Conservation (phyloP, 2,329 filamentous ascomycete species). For the Botrytis pseudocinerea region DNA sequence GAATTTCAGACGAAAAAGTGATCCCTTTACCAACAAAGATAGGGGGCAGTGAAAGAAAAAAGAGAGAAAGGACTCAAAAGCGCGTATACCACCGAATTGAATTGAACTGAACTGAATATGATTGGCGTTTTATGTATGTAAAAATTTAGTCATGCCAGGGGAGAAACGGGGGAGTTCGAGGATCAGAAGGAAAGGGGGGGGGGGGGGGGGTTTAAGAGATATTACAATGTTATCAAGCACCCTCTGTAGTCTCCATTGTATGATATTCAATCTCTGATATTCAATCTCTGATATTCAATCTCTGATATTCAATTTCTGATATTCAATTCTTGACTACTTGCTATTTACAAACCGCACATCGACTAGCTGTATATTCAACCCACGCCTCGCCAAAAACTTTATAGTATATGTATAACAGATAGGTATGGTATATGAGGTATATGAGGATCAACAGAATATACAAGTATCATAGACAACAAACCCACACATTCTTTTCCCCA, state of each 20-base stretch:
- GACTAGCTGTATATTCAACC: background rate
- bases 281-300: background rate
- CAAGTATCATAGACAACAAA: conserved; percentile 4
- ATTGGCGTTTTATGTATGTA: background rate
- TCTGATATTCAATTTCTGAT: background rate
- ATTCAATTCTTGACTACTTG: background rate
- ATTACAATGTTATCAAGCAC: background rate
- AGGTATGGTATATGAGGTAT: background rate
- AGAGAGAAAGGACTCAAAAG: background rate
- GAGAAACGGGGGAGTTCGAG: background rate
- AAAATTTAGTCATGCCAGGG: background rate
- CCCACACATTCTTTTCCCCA: conserved; percentile 8
- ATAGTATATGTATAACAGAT: background rate
- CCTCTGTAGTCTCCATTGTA: background rate
- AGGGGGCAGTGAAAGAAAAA: background rate
- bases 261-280: background rate
- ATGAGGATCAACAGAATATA: conserved; percentile 2
- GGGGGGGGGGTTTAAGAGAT: background rate
- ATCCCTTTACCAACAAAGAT: background rate
- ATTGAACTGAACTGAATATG: background rate
- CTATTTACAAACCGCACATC: background rate
- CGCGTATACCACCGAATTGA: background rate
- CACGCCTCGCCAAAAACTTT: background rate
- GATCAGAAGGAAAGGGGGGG: background rate
- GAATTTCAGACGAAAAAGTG: too few relatives aligned